phyloP scores from a whole-genome alignment of 208 protist genomes.

The Trypanosoma brucei region DNA sequence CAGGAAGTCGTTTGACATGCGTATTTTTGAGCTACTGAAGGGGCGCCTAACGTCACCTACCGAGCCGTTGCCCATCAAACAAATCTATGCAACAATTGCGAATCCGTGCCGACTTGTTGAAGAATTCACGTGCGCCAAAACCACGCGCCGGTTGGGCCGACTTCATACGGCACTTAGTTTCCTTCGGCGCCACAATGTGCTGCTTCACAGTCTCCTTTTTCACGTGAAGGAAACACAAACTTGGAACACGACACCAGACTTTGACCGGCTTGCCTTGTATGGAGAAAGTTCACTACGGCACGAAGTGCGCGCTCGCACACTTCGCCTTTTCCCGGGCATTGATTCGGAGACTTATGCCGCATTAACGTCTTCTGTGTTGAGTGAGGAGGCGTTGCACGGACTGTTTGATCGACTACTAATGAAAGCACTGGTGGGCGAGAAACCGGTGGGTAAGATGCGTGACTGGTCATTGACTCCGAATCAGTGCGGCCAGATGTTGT shows the following conservation, averaged over 20 bases:
- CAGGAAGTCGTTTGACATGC: conserved; percentile 20
- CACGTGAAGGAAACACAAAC: conserved; percentile 44
- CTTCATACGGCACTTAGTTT: conserved; percentile 57
- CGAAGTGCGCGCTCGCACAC: conserved; percentile 53
- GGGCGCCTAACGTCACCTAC: conserved; percentile 51
- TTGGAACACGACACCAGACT: conserved; percentile 77
- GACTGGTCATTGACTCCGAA: conserved; percentile 9
- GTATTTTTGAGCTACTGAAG: conserved; percentile 31
- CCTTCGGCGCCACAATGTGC: conserved; percentile 81
- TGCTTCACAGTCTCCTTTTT: conserved; percentile 82
- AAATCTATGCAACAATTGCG: conserved; percentile 55
- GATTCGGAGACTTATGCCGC: conserved; percentile 23
- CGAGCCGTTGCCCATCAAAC: conserved; percentile 42
- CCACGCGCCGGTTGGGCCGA: conserved; percentile 34
- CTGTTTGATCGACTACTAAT: conserved; percentile 58
- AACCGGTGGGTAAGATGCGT: conserved; percentile 15
- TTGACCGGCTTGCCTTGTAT: conserved; percentile 64
- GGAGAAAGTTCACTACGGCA: conserved; percentile 49
- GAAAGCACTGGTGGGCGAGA: conserved; percentile 30
- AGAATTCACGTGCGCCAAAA: conserved; percentile 65
- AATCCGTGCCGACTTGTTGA: conserved; percentile 62
- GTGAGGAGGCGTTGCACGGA: conserved; percentile 26
- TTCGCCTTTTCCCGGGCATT: conserved; percentile 67
- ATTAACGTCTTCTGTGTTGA: conserved; percentile 21
- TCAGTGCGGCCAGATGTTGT: conserved; percentile 52